These are phyloP conservation scores for Coriolopsis trogii DNA, from an alignment of 1,284 basidiomycete species.

Conservation along the genomic window DNA sequence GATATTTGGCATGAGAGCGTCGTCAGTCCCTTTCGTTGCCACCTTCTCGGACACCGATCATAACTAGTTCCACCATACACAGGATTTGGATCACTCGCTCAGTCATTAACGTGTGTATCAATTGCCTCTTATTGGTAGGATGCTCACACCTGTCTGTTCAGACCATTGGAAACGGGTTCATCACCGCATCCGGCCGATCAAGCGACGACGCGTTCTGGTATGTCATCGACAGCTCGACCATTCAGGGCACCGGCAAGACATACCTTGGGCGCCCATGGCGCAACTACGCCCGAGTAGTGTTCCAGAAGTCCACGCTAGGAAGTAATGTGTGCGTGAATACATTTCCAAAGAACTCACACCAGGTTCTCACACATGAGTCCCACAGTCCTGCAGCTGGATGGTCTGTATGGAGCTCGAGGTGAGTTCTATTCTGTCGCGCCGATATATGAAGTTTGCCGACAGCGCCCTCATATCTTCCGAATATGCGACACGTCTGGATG, in stretches of 20 bases:
- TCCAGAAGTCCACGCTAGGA: constrained; percentile 26
- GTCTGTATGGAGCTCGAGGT: constrained; percentile 28
- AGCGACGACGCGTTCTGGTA: constrained; percentile 45
- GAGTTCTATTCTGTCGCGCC: constrained; percentile 2
- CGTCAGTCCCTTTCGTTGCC: constrained; percentile 32
- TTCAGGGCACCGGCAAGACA: constrained; percentile 46
- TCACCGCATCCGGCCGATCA: constrained; percentile 55
- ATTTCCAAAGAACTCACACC: constrained; percentile 1
- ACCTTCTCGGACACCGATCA: constrained; percentile 38
- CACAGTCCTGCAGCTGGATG: constrained; percentile 27
- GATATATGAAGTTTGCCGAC: too few relatives aligned
- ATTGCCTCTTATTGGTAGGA: neutral
- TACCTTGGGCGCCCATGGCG: constrained; percentile 56
- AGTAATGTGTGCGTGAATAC: constrained; percentile 27
- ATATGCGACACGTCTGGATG: too few relatives aligned
- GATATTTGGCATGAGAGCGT: constrained; percentile 32
- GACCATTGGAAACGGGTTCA: constrained; percentile 43
- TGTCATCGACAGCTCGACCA: constrained; percentile 52
- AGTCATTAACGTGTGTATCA: constrained; percentile 28
- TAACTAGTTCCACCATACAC: neutral
- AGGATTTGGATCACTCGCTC: constrained; percentile 32
- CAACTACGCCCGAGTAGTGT: constrained; percentile 33
- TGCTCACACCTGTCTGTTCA: constrained; percentile 4
- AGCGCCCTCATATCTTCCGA: too few relatives aligned
- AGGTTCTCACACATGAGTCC: neutral